Evolutionary conservation across 768 basidiomycete genomes (phyloP), one percentile per base, ranked within the genome.

Genomic region (Tephrocybe sp.): DNA sequence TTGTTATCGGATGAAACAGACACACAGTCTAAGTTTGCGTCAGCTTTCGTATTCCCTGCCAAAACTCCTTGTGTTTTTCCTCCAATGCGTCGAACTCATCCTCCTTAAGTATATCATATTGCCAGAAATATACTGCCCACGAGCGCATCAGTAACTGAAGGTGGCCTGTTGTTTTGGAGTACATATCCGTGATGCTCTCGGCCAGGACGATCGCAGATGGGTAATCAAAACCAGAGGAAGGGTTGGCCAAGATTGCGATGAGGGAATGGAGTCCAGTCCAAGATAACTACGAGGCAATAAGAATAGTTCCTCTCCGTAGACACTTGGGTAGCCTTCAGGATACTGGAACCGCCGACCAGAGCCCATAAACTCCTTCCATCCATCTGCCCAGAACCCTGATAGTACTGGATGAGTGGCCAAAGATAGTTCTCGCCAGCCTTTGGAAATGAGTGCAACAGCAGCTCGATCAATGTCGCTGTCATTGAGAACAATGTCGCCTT

Each of bases 281-380:
- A 44, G 31, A 21, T 44, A 44, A 21, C 18, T 25, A 25, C 44
- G 44, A 22, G 44, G 44, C 12, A 44, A 31, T 12, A 44, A 25
- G 13, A 35, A 21, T 5, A 44, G 24, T 25, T 32, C 44, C 7
- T 24, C 31, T 24, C 31, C 44, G 12, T 19, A 22, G 8, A 32
- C 21, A 16, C 34, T 15, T 31, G 25, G 41, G 26, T 32, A 44
- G 18, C 15, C 5, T 22, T 44, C 31, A 5, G 43, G 43, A 21
- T 44, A 44, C 18, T 12, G 19, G 5, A 44, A 25, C 44, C 44
- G 19, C 30, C 44, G 44, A 1, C 32, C 44, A 19, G 30, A 35
- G 21, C 43, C 30, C 43, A 44, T 24, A 8, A 44, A 44, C 3
- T 32, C 43, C 19, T 32, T 12, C 43, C 43, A 44, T 2, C 43